Conservation (phyloP, 2,329 filamentous ascomycete genomes). For the Pochonia chlamydosporia region DNA sequence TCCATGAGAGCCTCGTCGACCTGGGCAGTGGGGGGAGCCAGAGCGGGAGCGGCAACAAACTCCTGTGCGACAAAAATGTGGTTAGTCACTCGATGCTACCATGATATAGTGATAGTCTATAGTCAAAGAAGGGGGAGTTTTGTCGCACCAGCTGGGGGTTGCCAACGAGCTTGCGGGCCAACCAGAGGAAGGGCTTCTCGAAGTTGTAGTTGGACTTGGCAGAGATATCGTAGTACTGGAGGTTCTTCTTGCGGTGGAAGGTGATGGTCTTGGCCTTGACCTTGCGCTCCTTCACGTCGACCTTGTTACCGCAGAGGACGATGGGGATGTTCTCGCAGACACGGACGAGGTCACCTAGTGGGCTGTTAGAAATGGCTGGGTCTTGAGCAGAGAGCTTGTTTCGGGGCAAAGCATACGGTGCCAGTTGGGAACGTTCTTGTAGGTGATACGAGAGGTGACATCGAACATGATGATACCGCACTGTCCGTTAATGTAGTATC, state of each 20-base stretch:
- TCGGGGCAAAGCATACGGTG: slow-evolving; percentile 68
- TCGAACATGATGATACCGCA: slow-evolving; percentile 99
- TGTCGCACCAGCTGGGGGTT: slow-evolving; percentile 52
- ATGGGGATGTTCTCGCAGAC: slow-evolving; percentile 99
- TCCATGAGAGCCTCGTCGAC: slow-evolving; percentile 80
- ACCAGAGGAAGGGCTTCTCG: slow-evolving; percentile 99
- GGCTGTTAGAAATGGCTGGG: slow-evolving; percentile 11
- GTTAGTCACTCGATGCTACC: slow-evolving; percentile 18
- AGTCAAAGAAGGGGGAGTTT: background rate
- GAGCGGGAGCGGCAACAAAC: slow-evolving; percentile 91
- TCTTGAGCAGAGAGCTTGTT: background rate
- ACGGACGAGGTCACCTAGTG: slow-evolving; percentile 86
- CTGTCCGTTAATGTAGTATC: slow-evolving; percentile 99
- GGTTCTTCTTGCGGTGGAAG: slow-evolving; percentile 99
- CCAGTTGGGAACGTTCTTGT: slow-evolving; percentile 99
- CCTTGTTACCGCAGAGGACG: slow-evolving; percentile 98
- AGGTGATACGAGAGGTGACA: slow-evolving; percentile 97
- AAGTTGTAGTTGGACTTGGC: slow-evolving; percentile 99
- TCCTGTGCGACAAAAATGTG: slow-evolving; percentile 50
- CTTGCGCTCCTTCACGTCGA: slow-evolving; percentile 99
- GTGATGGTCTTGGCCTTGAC: slow-evolving; percentile 99
- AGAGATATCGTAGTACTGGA: slow-evolving; percentile 99
- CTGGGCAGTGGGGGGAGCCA: slow-evolving; percentile 86
- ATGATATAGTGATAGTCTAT: background rate
- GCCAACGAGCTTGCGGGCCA: slow-evolving; percentile 95